Evolutionary conservation across 331 rosid species (phyloP).

Genomic region (Malus hybrid): DNA sequence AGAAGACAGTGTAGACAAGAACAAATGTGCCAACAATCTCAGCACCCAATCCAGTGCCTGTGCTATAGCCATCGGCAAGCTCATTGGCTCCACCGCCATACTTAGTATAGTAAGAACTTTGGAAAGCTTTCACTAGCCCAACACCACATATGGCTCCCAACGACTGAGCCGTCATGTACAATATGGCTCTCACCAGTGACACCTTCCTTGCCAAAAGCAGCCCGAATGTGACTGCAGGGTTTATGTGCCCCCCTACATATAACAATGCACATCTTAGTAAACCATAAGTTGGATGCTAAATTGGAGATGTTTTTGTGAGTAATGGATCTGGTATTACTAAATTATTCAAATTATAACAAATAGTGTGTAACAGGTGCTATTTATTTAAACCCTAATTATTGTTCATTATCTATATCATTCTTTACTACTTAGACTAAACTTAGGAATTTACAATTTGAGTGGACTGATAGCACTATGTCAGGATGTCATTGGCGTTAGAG

Average conservation of each 20-base stretch:
- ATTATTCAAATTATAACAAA: too few relatives aligned
- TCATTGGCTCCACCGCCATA: conserved; percentile 71
- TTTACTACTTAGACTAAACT: too few relatives aligned
- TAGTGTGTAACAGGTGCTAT: too few relatives aligned
- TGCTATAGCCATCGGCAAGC: conserved; percentile 37
- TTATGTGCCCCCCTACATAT: conserved; percentile 62
- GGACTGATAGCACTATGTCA: too few relatives aligned
- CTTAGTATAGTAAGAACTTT: conserved; percentile 27
- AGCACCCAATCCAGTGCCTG: conserved; percentile 68
- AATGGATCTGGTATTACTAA: too few relatives aligned
- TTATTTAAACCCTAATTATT: too few relatives aligned
- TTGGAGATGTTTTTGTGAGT: too few relatives aligned
- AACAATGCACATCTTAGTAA: neutral
- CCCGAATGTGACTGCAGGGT: conserved; percentile 87
- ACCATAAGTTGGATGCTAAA: too few relatives aligned
- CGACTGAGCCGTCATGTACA: conserved; percentile 60
- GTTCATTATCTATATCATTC: too few relatives aligned
- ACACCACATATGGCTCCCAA: conserved; percentile 72
- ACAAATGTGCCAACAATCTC: conserved; percentile 85
- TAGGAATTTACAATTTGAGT: too few relatives aligned
- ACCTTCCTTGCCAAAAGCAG: conserved; percentile 63
- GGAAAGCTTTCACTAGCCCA: conserved; percentile 65
- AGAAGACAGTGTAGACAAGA: conserved; percentile 87
- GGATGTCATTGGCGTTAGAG: too few relatives aligned
- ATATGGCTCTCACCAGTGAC: conserved; percentile 47